Evolutionary conservation across 2,329 filamentous ascomycete genomes (phyloP), one percentile per base, ranked within the genome.

Genomic region (Xylariaceae sp.): DNA sequence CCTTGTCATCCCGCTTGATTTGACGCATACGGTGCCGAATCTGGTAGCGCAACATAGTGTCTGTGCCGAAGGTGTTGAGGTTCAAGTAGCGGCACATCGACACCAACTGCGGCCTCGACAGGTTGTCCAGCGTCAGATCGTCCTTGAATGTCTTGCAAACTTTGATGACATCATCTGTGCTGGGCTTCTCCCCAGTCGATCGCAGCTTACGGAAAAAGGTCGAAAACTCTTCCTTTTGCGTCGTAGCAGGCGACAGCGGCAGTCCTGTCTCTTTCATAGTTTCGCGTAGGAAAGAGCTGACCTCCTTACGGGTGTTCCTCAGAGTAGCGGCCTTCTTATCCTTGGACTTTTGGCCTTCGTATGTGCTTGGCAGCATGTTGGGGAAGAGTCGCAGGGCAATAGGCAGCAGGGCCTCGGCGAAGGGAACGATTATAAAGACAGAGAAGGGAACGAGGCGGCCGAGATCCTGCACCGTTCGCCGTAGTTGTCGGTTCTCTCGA

Each of bases 81-180:
- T 94, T 96, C 83, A 98, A 89, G 71, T 98, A 98, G 46, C 87
- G 84, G 74, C 92, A 97, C 76, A 97, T 98, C 40, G 85, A 94
- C 19, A 98, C 90, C 36, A 98, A 73, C 66, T 98, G 92, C 12
- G 92, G 92, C 47, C 92, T 78, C 13, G 89, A 96, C 50, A 98
- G 70, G 67, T 98, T 98, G 78, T 98, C 92, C 21, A 98, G 74
- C 0, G 92, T 98, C 55, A 98, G 62, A 63, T 98, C 92, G 60
- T 98, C 92, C 64, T 92, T 94, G 78, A 98, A 98, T 50, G 94
- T 85, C 74, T 96, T 94, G 80, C 92, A 97, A 48, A 98, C 90
- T 67, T 92, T 95, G 72, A 98, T 94, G 48, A 98, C 88, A 59
- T 98, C 92, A 50, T 89, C 77, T 38, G 81, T 77, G 4, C 86